A percentile compares a stretch with the other conserved stretches of the same genome.
Evolutionary conservation across 2,329 filamentous ascomycete species (phyloP).

Genomic region (Cladosporium sp.): DNA sequence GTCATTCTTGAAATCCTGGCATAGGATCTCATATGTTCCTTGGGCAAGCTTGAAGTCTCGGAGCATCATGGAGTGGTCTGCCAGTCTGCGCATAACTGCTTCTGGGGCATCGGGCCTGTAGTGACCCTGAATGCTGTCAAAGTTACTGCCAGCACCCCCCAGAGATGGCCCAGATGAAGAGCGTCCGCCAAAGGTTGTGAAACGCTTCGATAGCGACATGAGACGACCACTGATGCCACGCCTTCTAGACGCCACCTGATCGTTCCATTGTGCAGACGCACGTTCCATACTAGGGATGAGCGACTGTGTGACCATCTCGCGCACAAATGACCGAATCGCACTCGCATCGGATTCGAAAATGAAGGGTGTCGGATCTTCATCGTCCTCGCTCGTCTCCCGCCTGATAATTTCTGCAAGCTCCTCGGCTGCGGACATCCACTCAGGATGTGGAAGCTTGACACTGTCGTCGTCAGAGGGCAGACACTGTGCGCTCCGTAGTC

Average conservation of each 20-base stretch:
- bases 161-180: conserved; percentile 53
- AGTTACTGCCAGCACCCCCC: conserved; percentile 62
- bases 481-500: conserved; percentile 81
- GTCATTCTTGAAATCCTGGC: conserved; percentile 86
- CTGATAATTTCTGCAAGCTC: conserved; percentile 69
- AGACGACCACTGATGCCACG: conserved; percentile 90
- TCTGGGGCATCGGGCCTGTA: conserved; percentile 84
- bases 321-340: conserved; percentile 82
- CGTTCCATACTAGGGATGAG: conserved; percentile 96
- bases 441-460: conserved; percentile 73
- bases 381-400: conserved; percentile 59
- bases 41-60: conserved; percentile 92
- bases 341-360: conserved; percentile 92
- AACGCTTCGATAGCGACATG: conserved; percentile 88
- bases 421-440: conserved; percentile 87
- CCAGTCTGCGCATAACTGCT: conserved; percentile 87
- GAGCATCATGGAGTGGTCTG: conserved; percentile 95
- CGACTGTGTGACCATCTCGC: conserved; percentile 93
- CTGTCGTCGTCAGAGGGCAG: conserved; percentile 90
- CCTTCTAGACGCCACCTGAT: conserved; percentile 88
- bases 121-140: conserved; percentile 74
- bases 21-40: conserved; percentile 86
- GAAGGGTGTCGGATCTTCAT: conserved; percentile 71
- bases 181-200: conserved; percentile 76
- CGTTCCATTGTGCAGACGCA: conserved; percentile 88